Percentiles rank a stretch among this genome's conserved stretches.
phyloP scores from a whole-genome alignment of 2,329 filamentous ascomycete species.

The Trichoderma lentiforme region DNA sequence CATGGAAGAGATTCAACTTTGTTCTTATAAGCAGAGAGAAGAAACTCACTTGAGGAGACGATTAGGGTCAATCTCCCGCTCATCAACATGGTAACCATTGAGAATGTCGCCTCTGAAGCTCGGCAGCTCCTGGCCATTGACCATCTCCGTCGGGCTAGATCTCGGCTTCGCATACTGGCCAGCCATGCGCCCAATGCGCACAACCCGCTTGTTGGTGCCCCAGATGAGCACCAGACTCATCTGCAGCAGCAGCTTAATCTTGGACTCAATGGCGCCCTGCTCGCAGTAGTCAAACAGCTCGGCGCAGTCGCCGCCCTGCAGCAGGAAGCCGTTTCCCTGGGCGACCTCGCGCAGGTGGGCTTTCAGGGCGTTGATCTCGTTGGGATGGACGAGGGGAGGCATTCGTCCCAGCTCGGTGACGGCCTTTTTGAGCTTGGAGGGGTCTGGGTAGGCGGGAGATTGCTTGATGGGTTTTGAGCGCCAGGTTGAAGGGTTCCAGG shows the following conservation, averaged over 20 bases:
- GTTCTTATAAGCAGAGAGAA: not conserved
- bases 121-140: constrained; percentile 76
- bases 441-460: constrained; percentile 65
- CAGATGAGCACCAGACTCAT: constrained; percentile 97
- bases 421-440: constrained; percentile 55
- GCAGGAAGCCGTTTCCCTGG: constrained; percentile 82
- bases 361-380: constrained; percentile 78
- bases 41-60: constrained; percentile 66
- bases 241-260: constrained; percentile 93
- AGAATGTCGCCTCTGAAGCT: constrained; percentile 95
- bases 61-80: constrained; percentile 75
- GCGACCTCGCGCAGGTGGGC: constrained; percentile 80
- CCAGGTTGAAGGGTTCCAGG: constrained; percentile 67
- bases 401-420: constrained; percentile 63
- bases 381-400: constrained; percentile 75
- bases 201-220: constrained; percentile 76
- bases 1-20: not conserved
- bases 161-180: constrained; percentile 97
- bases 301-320: constrained; percentile 95
- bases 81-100: constrained; percentile 77
- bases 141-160: constrained; percentile 79
- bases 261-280: constrained; percentile 84
- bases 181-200: constrained; percentile 92
- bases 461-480: constrained; percentile 76
- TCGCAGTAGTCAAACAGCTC: constrained; percentile 97